Percentiles rank a stretch among this genome's conserved stretches.
Evolutionary conservation across 1,284 basidiomycete species (phyloP).

Genomic region (Leccinum angustisporum): DNA sequence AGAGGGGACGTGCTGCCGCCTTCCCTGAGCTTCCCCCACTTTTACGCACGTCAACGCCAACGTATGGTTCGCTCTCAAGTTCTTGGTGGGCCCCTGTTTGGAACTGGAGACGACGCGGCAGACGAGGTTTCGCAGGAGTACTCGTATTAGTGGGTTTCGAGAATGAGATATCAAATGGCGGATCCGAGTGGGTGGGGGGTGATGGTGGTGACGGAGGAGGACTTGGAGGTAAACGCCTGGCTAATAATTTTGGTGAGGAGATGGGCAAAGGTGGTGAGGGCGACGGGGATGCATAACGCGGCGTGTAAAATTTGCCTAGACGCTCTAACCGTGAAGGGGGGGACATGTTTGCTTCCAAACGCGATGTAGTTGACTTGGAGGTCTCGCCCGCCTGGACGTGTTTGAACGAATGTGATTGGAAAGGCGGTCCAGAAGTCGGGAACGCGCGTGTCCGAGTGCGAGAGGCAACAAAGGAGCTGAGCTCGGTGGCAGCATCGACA

Average conservation of each 20-base stretch:
- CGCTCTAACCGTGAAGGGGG: not conserved
- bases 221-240: not conserved
- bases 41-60: not conserved
- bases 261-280: not conserved
- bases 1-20: not conserved
- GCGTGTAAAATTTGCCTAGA: not conserved
- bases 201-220: constrained; percentile 7
- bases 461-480: constrained; percentile 18
- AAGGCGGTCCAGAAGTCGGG: not conserved
- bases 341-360: not conserved
- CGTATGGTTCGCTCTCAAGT: not conserved
- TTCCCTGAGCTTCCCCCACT: not conserved
- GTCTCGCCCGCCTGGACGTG: not conserved
- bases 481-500: constrained; percentile 43
- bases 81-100: not conserved
- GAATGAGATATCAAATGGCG: constrained; percentile 28
- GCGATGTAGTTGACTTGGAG: not conserved
- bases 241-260: not conserved
- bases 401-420: not conserved
- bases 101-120: not conserved
- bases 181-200: constrained; percentile 11
- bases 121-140: constrained; percentile 28
- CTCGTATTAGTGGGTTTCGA: constrained; percentile 27
- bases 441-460: constrained; percentile 6
- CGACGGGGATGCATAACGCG: not conserved